phyloP scores from a whole-genome alignment of 78 protist genomes.

The Dictyostelium firmibasis region DNA sequence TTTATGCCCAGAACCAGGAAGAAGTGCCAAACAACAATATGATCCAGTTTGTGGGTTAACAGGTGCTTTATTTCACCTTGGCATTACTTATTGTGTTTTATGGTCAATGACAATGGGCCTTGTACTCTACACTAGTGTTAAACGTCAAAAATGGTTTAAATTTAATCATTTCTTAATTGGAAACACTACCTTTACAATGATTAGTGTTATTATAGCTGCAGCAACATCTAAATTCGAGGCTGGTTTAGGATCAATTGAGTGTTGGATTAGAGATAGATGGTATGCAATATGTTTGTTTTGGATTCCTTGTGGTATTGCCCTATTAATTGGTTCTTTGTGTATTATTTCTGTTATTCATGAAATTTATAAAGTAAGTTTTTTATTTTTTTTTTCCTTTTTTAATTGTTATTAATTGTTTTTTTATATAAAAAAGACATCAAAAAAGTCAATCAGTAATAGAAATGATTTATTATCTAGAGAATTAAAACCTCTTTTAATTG shows the following conservation, averaged over 20 bases:
- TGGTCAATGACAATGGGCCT: conserved; percentile 63
- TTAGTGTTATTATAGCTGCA: not conserved
- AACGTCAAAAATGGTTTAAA: not conserved
- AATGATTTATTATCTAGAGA: not conserved
- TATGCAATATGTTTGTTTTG: conserved; percentile 14
- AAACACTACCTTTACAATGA: not conserved
- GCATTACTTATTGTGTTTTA: not conserved
- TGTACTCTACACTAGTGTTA: not conserved
- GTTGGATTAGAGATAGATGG: conserved; percentile 20
- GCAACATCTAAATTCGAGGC: not conserved
- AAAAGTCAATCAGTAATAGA: not conserved
- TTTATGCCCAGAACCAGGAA: conserved; percentile 18
- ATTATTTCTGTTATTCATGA: conserved; percentile 17
- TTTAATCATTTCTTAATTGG: not conserved
- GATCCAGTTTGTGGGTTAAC: conserved; percentile 9
- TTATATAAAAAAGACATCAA: not conserved
- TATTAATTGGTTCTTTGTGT: not conserved
- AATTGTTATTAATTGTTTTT: not conserved
- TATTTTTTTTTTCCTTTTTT: not conserved
- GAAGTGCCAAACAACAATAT: conserved; percentile 12
- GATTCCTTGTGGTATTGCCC: conserved; percentile 9
- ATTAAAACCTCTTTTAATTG: conserved; percentile 40
- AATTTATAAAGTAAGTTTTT: conserved; percentile 27
- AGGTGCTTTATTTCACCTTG: conserved; percentile 31
- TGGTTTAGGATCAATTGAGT: conserved; percentile 11